These are phyloP conservation scores for Cyanidioschyzon merolae DNA, from an alignment of 23 red algal genomes.

Conservation along the genomic window DNA sequence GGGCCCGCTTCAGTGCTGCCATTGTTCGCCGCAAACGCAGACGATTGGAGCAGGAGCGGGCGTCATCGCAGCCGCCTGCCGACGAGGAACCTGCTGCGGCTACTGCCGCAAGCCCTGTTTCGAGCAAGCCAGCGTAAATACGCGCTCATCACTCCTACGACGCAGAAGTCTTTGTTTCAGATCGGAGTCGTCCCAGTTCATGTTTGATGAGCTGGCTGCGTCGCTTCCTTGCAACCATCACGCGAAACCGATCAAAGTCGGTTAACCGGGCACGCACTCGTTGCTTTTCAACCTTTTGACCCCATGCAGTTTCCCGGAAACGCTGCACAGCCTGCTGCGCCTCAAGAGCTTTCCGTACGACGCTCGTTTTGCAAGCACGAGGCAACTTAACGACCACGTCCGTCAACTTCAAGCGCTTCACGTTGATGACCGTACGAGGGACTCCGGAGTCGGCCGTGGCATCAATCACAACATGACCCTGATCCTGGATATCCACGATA, in stretches of 20 bases:
- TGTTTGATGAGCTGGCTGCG: constrained; percentile 40
- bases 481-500: constrained; percentile 86
- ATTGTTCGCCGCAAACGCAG: constrained; percentile 79
- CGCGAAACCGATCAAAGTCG: constrained; percentile 92
- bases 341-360: constrained; percentile 34
- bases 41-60: constrained; percentile 48
- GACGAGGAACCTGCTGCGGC: not conserved
- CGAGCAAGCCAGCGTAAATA: not conserved
- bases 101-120: not conserved
- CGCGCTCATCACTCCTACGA: not conserved
- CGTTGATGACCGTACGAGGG: constrained; percentile 47
- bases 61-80: not conserved
- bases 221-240: constrained; percentile 76
- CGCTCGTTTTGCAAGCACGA: constrained; percentile 30
- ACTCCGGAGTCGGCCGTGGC: constrained; percentile 30
- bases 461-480: constrained; percentile 56
- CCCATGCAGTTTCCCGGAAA: constrained; percentile 60
- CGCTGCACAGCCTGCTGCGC: constrained; percentile 34
- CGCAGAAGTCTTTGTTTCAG: not conserved
- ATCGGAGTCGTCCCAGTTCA: not conserved
- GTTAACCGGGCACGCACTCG: constrained; percentile 40
- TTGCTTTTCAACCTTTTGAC: constrained; percentile 54
- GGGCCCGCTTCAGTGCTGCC: constrained; percentile 77
- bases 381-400: constrained; percentile 42
- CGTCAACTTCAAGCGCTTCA: constrained; percentile 67